Percentiles rank a stretch among this genome's conserved stretches.
These are phyloP conservation scores for Tetrapisispora pingtungensis DNA, from an alignment of 805 yeast species.

Conservation along the genomic window DNA sequence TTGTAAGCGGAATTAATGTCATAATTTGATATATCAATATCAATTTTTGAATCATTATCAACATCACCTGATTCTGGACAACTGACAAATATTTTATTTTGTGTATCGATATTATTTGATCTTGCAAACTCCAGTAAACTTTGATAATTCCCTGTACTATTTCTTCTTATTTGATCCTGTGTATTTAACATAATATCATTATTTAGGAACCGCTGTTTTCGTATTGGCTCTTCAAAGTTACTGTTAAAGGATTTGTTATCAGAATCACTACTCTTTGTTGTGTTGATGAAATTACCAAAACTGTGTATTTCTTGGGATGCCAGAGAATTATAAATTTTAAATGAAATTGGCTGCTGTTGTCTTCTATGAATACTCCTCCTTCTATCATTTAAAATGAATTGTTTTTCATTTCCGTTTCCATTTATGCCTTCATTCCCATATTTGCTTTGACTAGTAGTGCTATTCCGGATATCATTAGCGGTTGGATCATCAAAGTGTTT, in stretches of 20 bases:
- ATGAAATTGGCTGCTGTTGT: constrained; percentile 2
- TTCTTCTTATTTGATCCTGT: constrained; percentile 23
- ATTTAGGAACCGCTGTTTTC: not conserved
- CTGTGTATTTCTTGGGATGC: not conserved
- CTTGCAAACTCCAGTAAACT: constrained; percentile 16
- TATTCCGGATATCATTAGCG: not conserved
- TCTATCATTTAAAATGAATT: not conserved
- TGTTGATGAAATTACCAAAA: no score
- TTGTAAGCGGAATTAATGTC: not conserved
- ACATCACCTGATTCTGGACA: constrained; percentile 17
- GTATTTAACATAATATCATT: constrained; percentile 10
- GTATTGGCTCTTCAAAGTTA: not conserved
- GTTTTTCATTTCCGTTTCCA: not conserved
- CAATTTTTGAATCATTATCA: constrained; percentile 11
- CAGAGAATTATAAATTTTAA: not conserved
- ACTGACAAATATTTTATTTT: constrained; percentile 16
- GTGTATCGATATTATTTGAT: constrained; percentile 10
- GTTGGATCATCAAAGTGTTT: not conserved
- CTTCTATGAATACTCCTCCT: constrained; percentile 7
- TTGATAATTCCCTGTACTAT: constrained; percentile 13
- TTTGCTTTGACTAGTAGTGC: not conserved
- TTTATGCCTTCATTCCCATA: not conserved
- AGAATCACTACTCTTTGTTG: no score
- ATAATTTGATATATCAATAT: constrained; percentile 7
- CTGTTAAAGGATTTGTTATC: not conserved